Percentiles rank a stretch among this genome's conserved stretches.
Conservation (phyloP, 2,329 filamentous ascomycete species). For the Ascochyta viciae-villosae region DNA sequence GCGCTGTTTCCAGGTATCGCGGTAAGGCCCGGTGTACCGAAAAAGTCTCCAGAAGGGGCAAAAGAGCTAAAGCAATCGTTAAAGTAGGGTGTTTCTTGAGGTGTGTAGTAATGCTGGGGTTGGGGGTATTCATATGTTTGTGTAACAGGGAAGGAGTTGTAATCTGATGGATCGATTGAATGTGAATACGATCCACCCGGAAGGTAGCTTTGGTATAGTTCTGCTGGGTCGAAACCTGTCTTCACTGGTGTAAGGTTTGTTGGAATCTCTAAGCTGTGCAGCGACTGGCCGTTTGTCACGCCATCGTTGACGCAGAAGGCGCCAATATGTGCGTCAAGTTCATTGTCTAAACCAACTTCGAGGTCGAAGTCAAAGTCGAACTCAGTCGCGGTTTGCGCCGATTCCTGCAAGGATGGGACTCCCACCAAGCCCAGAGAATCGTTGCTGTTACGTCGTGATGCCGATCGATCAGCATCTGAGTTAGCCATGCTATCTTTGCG, state of each 20-base stretch:
- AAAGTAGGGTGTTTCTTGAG: slow-evolving; percentile 8
- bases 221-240: background rate
- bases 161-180: background rate
- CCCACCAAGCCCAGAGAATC: slow-evolving; percentile 8
- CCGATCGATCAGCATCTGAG: background rate
- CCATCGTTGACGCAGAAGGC: background rate
- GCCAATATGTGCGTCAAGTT: background rate
- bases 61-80: background rate
- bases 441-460: slow-evolving; percentile 5
- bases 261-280: background rate
- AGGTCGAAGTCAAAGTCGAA: slow-evolving; percentile 5
- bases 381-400: background rate
- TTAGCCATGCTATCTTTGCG: background rate
- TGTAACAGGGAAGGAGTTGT: background rate
- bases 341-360: background rate
- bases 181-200: background rate
- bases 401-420: slow-evolving; percentile 4
- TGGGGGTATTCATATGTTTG: slow-evolving; percentile 1
- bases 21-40: background rate
- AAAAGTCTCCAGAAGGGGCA: background rate
- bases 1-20: slow-evolving; percentile 1
- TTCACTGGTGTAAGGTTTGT: background rate
- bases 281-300: background rate
- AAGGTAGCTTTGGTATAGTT: background rate
- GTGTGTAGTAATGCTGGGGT: slow-evolving; percentile 6